Evolutionary conservation across 768 basidiomycete genomes (phyloP), one percentile per base, ranked within the genome.

Genomic region (Erythrobasidium yunnanense): DNA sequence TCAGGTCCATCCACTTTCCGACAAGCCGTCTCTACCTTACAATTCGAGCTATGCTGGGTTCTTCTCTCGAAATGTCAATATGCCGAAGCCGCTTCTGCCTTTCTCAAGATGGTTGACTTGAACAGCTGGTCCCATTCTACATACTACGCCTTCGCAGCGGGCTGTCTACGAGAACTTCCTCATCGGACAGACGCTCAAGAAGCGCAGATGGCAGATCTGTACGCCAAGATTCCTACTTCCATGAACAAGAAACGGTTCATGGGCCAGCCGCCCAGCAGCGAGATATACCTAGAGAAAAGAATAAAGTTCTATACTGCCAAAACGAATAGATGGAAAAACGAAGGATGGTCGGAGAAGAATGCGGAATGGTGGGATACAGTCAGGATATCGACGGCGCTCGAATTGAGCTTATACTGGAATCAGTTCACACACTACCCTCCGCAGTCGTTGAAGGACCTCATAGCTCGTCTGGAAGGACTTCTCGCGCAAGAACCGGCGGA

Each of bases 61-160:
- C 42, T 49, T 2, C 49, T 63, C 6, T 63, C 60, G 27, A 11
- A 49, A n/a, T n/a, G 60, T 15, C 45, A 33, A 33, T 63, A 50
- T 51, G 42, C 45, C 8, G 47, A 63, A 30, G 60, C 60, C 1
- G 29, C 60, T n/a, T 46, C 46, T 18, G 25, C 45, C 29, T 63
- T 63, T 35, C 4, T 63, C 7, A 5, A 25, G 13, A 63, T 63
- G 60, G 38, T 32, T 5, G 60, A 63, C 3, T 34, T 63, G 15
- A 63, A 63, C 49, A 49, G 45, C 32, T 63, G 60, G 60, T 63
- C 60, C 8, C 60, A 63, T 51, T 32, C 60, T 8, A 63, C 60
- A 17, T 63, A 63, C 49, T 63, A 50, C 49, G 60, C 60, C 13
- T 38, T 63, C 32, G 60, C 60, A 6, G 60, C 60, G 2, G 22